These are phyloP conservation scores for Yarrowia phangngaensis DNA, from an alignment of 805 yeast genomes.

Conservation along the genomic window DNA sequence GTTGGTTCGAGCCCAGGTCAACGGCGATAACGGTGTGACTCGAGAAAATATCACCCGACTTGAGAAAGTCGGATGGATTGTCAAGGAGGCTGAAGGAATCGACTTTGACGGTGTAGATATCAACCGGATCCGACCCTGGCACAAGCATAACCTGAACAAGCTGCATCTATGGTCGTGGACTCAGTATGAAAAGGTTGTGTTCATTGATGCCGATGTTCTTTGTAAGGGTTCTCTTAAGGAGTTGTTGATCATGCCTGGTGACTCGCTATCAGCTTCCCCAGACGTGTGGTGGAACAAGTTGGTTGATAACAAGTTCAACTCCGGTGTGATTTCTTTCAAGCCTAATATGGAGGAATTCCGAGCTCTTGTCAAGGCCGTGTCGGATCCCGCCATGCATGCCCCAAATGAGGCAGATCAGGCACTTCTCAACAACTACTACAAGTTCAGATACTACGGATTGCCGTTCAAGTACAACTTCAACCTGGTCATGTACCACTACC, in stretches of 20 bases:
- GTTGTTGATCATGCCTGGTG: slow-evolving; percentile 33
- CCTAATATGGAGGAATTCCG: slow-evolving; percentile 34
- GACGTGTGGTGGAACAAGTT: slow-evolving; percentile 35
- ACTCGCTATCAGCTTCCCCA: slow-evolving; percentile 33
- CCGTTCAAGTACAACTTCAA: slow-evolving; percentile 35
- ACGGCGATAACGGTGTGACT: slow-evolving; percentile 34
- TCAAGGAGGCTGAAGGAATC: slow-evolving; percentile 31
- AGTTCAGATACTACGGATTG: slow-evolving; percentile 30
- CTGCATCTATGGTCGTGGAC: slow-evolving; percentile 52
- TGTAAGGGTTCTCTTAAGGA: slow-evolving; percentile 28
- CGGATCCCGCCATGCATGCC: slow-evolving; percentile 34
- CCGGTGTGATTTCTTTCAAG: slow-evolving; percentile 33
- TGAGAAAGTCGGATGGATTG: slow-evolving; percentile 34
- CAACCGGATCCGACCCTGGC: slow-evolving; percentile 31
- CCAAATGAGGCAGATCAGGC: slow-evolving; percentile 36
- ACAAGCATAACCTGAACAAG: slow-evolving; percentile 48
- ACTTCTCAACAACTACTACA: slow-evolving; percentile 32
- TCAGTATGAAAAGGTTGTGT: slow-evolving; percentile 44
- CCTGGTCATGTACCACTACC: slow-evolving; percentile 32
- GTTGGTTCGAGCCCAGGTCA: slow-evolving; percentile 31
- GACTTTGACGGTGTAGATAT: slow-evolving; percentile 34
- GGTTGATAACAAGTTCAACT: slow-evolving; percentile 32
- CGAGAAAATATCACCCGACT: slow-evolving; percentile 32
- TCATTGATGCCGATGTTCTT: slow-evolving; percentile 54
- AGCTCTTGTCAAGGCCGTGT: slow-evolving; percentile 31